These are phyloP conservation scores for Axilococcus clingmanii DNA, from an alignment of 139 green algal species.

Conservation along the genomic window DNA sequence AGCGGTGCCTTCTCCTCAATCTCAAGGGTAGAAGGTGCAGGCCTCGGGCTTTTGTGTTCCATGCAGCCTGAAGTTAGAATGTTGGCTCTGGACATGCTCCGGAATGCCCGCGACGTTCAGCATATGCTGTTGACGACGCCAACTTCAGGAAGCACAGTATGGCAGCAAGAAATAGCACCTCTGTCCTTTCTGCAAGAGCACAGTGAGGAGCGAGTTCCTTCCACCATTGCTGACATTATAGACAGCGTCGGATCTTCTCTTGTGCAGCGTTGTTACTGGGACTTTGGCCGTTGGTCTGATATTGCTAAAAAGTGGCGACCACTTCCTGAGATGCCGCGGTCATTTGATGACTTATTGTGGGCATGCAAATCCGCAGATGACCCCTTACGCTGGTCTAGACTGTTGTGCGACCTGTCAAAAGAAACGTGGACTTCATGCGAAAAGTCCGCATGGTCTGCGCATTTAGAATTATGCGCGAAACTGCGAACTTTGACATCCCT, in stretches of 20 bases:
- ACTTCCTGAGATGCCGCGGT: constrained; percentile 15
- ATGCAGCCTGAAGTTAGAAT: constrained; percentile 1
- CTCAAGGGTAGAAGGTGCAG: constrained; percentile 10
- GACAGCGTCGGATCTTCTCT: neutral
- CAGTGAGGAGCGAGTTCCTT: neutral
- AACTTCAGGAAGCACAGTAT: neutral
- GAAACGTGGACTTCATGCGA: constrained; percentile 39
- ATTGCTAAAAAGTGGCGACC: constrained; percentile 46
- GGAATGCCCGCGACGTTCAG: constrained; percentile 18
- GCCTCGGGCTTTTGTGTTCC: constrained; percentile 19
- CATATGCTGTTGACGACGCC: constrained; percentile 18
- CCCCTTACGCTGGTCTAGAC: constrained; percentile 46
- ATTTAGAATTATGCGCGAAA: constrained; percentile 24
- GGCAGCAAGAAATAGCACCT: neutral
- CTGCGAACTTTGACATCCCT: constrained; percentile 25
- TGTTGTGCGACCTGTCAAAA: constrained; percentile 51
- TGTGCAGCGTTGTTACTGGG: constrained; percentile 50
- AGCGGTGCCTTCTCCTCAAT: no score
- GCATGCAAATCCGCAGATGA: neutral
- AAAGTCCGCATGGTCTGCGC: constrained; percentile 25
- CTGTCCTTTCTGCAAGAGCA: no score
- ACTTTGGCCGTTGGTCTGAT: constrained; percentile 73
- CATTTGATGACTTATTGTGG: constrained; percentile 29
- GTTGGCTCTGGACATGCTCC: constrained; percentile 36
- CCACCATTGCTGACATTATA: constrained; percentile 2